Evolutionary conservation across 169 alveolate species (phyloP), one percentile per base, ranked within the genome.

Genomic region (Miamiensis avidus): DNA sequence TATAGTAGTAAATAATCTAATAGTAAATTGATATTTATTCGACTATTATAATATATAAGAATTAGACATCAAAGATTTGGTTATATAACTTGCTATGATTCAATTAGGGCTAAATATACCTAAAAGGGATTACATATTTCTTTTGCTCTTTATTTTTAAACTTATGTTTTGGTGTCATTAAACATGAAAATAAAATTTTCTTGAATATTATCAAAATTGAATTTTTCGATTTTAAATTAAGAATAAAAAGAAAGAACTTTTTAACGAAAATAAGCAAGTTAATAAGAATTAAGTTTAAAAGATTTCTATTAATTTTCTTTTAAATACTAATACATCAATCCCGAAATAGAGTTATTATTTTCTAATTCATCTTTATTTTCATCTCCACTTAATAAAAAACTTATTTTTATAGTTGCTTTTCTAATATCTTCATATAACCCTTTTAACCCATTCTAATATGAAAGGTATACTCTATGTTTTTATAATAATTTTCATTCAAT

Each of bases 151-250:
- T 49, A 49, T 49, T 49, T 49, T 49, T 49, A 20, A 11, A 49
- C 20, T 11, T 49, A 49, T 11, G 4, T 4, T 49, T 4, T 82
- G 83, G 34, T 65, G 83, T 72, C 30, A 81, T 33, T 75, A 83
- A 49, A 79, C 91, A 49, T 65, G 85, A 75, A 74, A 64, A 0
- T 73, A 79, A 49, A 85, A 81, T 65, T 81, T 81, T 69, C 27
- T 31, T 69, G 29, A 75, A 31, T 26, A 31, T 31, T 31, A 1
- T 29, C 31, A 76, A 34, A 76, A 30, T 31, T 29, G 25, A 26
- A 76, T 76, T 76, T 30, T 30, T 34, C 34, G 34, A 76, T 6
- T 4, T 34, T 76, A 76, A 76, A 31, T 27, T 28, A 15, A 74
- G 29, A 15, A 6, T 15, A 15, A 15, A 15, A 6, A 6, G 31